These are phyloP conservation scores for Ilyonectria sp. DNA, from an alignment of 2,329 filamentous ascomycete genomes.

Conservation along the genomic window DNA sequence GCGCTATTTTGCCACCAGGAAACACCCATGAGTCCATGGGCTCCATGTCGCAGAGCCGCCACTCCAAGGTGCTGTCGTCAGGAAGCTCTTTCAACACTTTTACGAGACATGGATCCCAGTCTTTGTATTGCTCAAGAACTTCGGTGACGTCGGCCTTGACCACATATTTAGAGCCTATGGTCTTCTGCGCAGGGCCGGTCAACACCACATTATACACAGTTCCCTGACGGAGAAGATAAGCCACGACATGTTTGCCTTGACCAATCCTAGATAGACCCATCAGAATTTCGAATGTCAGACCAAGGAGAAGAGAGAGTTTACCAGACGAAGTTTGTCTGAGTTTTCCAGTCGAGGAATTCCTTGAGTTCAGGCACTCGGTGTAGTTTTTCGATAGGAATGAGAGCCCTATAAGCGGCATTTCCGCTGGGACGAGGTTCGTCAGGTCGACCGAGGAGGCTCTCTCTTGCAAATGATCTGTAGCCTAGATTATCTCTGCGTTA, in stretches of 20 bases:
- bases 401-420: background rate
- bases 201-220: background rate
- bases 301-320: background rate
- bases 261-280: background rate
- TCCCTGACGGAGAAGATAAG: background rate
- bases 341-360: background rate
- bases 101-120: background rate
- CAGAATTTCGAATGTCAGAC: no score
- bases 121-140: background rate
- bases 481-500: background rate
- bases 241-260: background rate
- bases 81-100: background rate
- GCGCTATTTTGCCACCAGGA: background rate
- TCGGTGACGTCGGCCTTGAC: background rate
- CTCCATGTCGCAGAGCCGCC: background rate
- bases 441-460: background rate
- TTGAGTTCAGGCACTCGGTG: background rate
- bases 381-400: background rate
- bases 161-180: background rate
- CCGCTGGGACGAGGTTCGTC: background rate
- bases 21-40: background rate
- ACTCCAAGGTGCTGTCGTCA: background rate
- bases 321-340: background rate
- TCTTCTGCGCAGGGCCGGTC: background rate
- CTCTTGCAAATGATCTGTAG: background rate